Evolutionary conservation across 2,329 filamentous ascomycete genomes (phyloP).

Genomic region (Talaromyces rugulosus): DNA sequence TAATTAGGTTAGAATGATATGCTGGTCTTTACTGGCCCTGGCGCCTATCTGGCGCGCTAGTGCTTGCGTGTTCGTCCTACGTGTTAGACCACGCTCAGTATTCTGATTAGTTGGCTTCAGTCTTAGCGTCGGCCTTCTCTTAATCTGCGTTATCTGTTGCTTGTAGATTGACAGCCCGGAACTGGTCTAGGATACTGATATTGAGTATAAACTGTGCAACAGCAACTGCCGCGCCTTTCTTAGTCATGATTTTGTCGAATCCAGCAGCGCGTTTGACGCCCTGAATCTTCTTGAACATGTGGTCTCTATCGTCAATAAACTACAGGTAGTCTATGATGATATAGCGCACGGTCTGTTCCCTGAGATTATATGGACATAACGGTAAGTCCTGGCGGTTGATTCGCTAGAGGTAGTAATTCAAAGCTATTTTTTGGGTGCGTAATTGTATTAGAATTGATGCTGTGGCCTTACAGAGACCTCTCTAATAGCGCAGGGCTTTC

Average conservation of each 20-base stretch:
- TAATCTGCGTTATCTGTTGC: not conserved
- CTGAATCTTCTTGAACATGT: not conserved
- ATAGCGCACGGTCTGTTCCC: not conserved
- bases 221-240: not conserved
- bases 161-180: not conserved
- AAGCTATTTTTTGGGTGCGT: not conserved
- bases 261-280: not conserved
- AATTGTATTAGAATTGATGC: slow-evolving; percentile 1
- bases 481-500: not conserved
- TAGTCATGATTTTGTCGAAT: not conserved
- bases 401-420: not conserved
- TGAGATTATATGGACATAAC: not conserved
- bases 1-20: too few relatives aligned
- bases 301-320: not conserved
- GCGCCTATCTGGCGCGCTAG: not conserved
- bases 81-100: not conserved
- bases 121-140: not conserved
- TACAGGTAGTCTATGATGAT: not conserved
- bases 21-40: too few relatives aligned
- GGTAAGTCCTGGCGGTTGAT: not conserved
- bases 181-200: not conserved
- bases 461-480: not conserved
- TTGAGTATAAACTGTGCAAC: not conserved
- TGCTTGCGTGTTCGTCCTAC: not conserved
- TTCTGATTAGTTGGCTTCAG: not conserved